These are phyloP conservation scores for Brasenia schreberi DNA, from an alignment of 164 flowering plant species.

Conservation along the genomic window DNA sequence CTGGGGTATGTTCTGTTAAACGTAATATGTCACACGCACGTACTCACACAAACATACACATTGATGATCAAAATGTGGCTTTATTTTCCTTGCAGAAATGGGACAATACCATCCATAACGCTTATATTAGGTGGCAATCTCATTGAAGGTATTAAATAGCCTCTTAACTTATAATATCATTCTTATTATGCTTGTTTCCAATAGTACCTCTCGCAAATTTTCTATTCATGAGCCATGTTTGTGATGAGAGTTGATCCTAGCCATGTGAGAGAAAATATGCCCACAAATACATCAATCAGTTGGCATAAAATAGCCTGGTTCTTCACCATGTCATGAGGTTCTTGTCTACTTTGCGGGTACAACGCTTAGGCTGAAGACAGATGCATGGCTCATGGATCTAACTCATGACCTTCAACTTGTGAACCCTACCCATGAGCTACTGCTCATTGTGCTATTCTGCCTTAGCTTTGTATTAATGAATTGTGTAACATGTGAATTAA, in stretches of 20 bases:
- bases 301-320: not conserved
- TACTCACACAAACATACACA: too few species aligned
- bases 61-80: not conserved
- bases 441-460: too few species aligned
- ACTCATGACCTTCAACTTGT: too few species aligned
- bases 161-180: too few species aligned
- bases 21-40: too few species aligned
- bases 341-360: too few species aligned
- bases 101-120: conserved; percentile 82
- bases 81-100: conserved; percentile 40
- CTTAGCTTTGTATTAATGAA: too few species aligned
- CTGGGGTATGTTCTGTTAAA: conserved; percentile 41
- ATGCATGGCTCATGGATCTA: too few species aligned
- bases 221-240: not conserved
- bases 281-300: not conserved
- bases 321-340: not conserved
- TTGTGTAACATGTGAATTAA: too few species aligned
- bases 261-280: not conserved
- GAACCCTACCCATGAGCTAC: too few species aligned
- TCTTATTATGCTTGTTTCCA: too few species aligned
- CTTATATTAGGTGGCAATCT: conserved; percentile 94
- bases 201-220: not conserved
- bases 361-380: too few species aligned
- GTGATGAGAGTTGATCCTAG: not conserved
- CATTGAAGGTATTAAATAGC: conserved; percentile 39